phyloP scores from a whole-genome alignment of 1,284 basidiomycete species.

The Trametes sp. region DNA sequence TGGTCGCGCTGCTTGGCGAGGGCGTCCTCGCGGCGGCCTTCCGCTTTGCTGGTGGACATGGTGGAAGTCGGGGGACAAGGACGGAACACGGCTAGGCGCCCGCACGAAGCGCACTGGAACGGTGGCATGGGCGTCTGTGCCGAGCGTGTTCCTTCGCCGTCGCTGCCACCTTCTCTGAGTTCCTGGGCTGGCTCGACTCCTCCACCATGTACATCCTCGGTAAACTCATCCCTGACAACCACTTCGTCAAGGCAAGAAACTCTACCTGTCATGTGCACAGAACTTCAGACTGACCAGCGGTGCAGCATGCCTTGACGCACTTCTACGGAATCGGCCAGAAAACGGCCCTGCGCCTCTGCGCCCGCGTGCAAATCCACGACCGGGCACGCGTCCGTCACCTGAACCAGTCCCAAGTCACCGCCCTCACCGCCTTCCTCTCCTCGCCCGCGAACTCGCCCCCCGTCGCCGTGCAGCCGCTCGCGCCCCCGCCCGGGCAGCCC shows the following conservation, averaged over 20 bases:
- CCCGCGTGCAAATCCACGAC: conserved; percentile 88
- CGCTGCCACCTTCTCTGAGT: conserved; percentile 12
- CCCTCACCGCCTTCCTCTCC: conserved; percentile 88
- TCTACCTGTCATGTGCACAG: background rate
- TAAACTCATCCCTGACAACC: conserved; percentile 72
- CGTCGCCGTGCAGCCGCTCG: conserved; percentile 69
- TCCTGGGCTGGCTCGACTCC: conserved; percentile 10
- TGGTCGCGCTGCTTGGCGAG: conserved; percentile 83
- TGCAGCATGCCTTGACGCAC: conserved; percentile 81
- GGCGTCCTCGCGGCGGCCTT: conserved; percentile 81
- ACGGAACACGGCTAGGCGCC: conserved; percentile 9
- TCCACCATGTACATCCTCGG: conserved; percentile 82
- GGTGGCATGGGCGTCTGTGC: conserved; percentile 20
- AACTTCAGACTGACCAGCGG: background rate
- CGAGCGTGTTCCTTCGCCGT: conserved; percentile 7
- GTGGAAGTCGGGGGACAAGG: conserved; percentile 19
- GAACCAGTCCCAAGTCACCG: conserved; percentile 82
- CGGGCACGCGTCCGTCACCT: conserved; percentile 79
- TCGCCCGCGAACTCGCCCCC: conserved; percentile 77
- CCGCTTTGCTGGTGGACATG: conserved; percentile 76
- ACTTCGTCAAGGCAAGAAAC: conserved; percentile 66
- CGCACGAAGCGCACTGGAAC: background rate
- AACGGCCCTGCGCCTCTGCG: conserved; percentile 83
- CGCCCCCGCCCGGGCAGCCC: conserved; percentile 55
- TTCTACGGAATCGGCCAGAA: conserved; percentile 86